phyloP scores from a whole-genome alignment of 2,329 filamentous ascomycete genomes.

The Monosporascus sp. region DNA sequence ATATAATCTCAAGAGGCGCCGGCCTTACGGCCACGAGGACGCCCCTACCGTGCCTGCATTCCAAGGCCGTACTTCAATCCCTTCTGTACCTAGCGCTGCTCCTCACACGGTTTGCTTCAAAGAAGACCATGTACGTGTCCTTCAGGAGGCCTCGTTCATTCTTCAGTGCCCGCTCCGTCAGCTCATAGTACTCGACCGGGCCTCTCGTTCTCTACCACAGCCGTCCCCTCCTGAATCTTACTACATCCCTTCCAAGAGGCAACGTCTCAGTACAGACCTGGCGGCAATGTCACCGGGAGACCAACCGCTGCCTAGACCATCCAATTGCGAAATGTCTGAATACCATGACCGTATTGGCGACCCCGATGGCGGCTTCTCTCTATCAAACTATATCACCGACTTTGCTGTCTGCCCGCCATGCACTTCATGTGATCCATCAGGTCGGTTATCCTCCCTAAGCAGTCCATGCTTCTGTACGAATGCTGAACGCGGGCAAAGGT shows the following conservation, averaged over 20 bases:
- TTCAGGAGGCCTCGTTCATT: constrained; percentile 29
- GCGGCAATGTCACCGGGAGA: constrained; percentile 21
- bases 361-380: constrained; percentile 10
- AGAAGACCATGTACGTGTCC: constrained; percentile 27
- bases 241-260: constrained; percentile 21
- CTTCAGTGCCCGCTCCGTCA: constrained; percentile 25
- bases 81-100: constrained; percentile 20
- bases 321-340: constrained; percentile 15
- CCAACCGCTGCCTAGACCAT: constrained; percentile 10
- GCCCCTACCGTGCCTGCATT: constrained; percentile 30
- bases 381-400: constrained; percentile 29
- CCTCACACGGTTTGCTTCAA: constrained; percentile 18
- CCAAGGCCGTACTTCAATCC: constrained; percentile 26
- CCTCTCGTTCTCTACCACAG: constrained; percentile 20
- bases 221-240: constrained; percentile 26
- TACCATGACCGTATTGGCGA: constrained; percentile 7
- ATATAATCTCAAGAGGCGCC: constrained; percentile 39
- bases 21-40: constrained; percentile 36
- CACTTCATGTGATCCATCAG: constrained; percentile 28
- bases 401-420: constrained; percentile 32
- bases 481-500: constrained; percentile 22
- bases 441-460: constrained; percentile 22
- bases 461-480: constrained; percentile 6
- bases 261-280: constrained; percentile 22
- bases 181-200: constrained; percentile 28